These are phyloP conservation scores for carrot (Daucus carota) DNA, from an alignment of 129 eudicot species.

Conservation along the genomic window DH1_v3.0 NC_030382.2:49266501-49267000, in stretches of 20 bases:
- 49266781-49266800: neutral
- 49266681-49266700: neutral
- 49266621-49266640: neutral
- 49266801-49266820: neutral
- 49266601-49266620: neutral
- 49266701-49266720: neutral
- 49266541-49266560: neutral
- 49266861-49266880: neutral
- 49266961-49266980: slow-evolving; percentile 58
- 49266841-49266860: neutral
- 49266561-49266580: neutral
- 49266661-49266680: neutral
- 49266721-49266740: neutral
- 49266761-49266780: neutral
- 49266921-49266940: neutral
- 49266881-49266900: neutral
- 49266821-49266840: neutral
- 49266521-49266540: neutral
- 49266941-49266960: neutral
- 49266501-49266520: neutral
- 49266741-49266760: neutral
- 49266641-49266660: neutral
- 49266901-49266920: neutral
- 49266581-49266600: no score
- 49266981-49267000: slow-evolving; percentile 94